Evolutionary conservation across 768 basidiomycete species (phyloP).

Genomic region (Hydnomerulius pinastri): DNA sequence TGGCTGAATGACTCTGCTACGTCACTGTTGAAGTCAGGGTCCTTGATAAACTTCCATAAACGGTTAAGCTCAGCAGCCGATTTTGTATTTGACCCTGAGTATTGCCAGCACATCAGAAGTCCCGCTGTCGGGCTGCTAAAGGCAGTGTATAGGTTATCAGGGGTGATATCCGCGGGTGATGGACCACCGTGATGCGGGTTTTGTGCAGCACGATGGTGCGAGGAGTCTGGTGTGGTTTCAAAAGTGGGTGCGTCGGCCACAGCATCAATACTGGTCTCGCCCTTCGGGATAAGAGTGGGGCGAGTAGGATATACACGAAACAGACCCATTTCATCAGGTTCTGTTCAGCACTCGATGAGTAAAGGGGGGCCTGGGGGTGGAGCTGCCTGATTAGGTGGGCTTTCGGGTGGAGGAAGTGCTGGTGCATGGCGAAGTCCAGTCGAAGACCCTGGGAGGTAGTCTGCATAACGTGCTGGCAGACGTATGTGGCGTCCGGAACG

Average conservation of each 20-base stretch:
- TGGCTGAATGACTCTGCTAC: constrained; percentile 23
- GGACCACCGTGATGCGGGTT: no score
- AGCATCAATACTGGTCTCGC: neutral
- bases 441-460: constrained; percentile 1
- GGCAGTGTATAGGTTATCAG: constrained; percentile 2
- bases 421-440: neutral
- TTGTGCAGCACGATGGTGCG: no score
- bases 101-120: constrained; percentile 33
- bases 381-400: no score
- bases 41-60: constrained; percentile 25
- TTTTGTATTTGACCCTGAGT: constrained; percentile 27
- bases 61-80: constrained; percentile 26
- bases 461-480: neutral
- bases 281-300: neutral
- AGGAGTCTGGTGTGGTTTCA: no score
- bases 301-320: neutral
- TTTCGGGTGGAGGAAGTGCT: neutral
- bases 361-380: neutral
- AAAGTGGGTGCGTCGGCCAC: constrained; percentile 1
- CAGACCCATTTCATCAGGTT: neutral
- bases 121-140: constrained; percentile 24
- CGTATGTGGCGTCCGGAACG: neutral
- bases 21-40: constrained; percentile 18
- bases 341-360: neutral
- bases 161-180: no score